Conservation (phyloP, 2,329 filamentous ascomycete genomes). For the Xenosphaeropsis pyriputrescens region DNA sequence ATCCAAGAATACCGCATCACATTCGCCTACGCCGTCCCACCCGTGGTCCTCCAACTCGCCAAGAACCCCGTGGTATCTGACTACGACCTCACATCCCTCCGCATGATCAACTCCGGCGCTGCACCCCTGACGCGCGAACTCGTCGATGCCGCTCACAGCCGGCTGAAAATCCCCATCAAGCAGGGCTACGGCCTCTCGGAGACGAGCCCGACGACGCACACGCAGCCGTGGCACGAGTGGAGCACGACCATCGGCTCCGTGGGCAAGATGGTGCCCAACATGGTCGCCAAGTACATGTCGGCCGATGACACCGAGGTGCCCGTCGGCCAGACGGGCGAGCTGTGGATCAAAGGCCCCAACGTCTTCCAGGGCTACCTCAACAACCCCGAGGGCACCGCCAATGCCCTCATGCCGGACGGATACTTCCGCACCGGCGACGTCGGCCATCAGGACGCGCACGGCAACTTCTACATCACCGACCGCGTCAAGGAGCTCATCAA, state of each 20-base stretch:
- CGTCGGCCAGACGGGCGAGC: slow-evolving; percentile 50
- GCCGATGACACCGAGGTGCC: slow-evolving; percentile 44
- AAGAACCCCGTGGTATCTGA: slow-evolving; percentile 67
- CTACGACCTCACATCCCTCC: slow-evolving; percentile 66
- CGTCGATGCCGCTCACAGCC: slow-evolving; percentile 57
- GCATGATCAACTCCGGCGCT: slow-evolving; percentile 78
- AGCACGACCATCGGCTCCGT: slow-evolving; percentile 61
- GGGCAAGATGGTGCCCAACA: slow-evolving; percentile 63
- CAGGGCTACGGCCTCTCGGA: slow-evolving; percentile 89
- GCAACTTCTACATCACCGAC: slow-evolving; percentile 84
- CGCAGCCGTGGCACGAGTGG: slow-evolving; percentile 65
- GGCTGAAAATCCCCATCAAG: slow-evolving; percentile 69
- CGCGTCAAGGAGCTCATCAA: slow-evolving; percentile 58
- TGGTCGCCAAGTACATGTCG: slow-evolving; percentile 70
- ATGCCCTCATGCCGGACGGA: slow-evolving; percentile 60
- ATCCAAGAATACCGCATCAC: slow-evolving; percentile 65
- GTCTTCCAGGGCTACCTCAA: slow-evolving; percentile 69
- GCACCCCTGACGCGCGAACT: slow-evolving; percentile 74
- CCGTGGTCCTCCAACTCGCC: slow-evolving; percentile 64
- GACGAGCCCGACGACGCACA: slow-evolving; percentile 66
- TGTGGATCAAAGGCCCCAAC: slow-evolving; percentile 69
- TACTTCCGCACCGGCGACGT: slow-evolving; percentile 90
- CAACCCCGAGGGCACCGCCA: slow-evolving; percentile 52
- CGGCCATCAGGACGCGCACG: slow-evolving; percentile 59
- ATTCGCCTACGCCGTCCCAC: slow-evolving; percentile 71